Percentiles rank a stretch among this genome's conserved stretches.
Conservation (phyloP, 495 filamentous ascomycete genomes). For the Annulohypoxylon moriforme region DNA sequence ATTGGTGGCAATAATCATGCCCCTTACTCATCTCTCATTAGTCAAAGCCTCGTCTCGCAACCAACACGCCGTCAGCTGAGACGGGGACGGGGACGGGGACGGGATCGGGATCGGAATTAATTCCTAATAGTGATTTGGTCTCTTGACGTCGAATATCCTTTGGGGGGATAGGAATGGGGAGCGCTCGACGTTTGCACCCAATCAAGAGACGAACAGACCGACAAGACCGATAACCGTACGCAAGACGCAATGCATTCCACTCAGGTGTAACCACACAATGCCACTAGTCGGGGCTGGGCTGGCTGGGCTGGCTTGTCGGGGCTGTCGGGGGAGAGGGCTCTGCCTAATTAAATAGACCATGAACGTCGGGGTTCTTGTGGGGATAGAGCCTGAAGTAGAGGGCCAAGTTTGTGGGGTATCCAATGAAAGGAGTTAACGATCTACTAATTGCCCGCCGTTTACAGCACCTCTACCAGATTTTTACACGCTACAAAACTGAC, state of each 20-base stretch:
- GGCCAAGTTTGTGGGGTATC: constrained; percentile 19
- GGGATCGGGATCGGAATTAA: background rate
- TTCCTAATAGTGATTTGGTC: constrained; percentile 3
- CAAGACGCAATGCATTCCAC: constrained; percentile 33
- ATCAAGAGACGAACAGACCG: constrained; percentile 32
- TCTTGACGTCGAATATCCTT: constrained; percentile 9
- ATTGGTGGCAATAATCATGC: constrained; percentile 26
- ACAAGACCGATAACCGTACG: constrained; percentile 38
- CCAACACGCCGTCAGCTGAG: constrained; percentile 21
- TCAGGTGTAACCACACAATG: constrained; percentile 31
- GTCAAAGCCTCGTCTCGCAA: constrained; percentile 7
- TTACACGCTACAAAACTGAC: background rate
- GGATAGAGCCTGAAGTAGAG: background rate
- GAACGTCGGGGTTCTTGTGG: constrained; percentile 8
- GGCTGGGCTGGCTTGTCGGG: background rate
- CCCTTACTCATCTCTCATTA: constrained; percentile 15
- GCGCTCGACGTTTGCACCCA: constrained; percentile 22
- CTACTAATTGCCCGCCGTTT: background rate
- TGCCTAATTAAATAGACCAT: constrained; percentile 25
- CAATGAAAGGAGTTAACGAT: constrained; percentile 7
- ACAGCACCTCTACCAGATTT: background rate
- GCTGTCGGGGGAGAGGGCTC: too few relatives aligned
- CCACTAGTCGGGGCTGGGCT: constrained; percentile 13
- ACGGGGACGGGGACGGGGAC: background rate
- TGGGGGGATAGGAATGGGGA: background rate